Conservation (phyloP, 192 early-diverging fungal genomes). For the Piromyces sp. region DNA sequence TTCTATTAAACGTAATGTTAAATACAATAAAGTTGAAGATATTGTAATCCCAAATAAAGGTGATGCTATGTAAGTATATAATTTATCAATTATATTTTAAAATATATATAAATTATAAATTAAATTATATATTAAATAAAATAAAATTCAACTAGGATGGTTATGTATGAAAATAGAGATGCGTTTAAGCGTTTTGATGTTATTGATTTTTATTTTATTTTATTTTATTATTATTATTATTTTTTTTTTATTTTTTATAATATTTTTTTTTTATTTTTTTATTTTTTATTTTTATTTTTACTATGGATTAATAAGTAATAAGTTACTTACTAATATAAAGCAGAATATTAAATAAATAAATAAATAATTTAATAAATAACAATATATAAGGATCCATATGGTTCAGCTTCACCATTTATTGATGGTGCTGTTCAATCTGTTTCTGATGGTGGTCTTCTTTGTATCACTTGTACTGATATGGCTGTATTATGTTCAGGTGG, state of each 20-base stretch:
- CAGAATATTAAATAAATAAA: too few species aligned
- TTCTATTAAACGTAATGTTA: constrained; percentile 68
- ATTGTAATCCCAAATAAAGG: constrained; percentile 64
- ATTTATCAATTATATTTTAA: too few species aligned
- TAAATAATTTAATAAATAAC: not conserved
- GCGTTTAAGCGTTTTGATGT: constrained; percentile 50
- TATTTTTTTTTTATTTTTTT: too few species aligned
- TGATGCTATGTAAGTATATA: constrained; percentile 58
- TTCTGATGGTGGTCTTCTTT: constrained; percentile 70
- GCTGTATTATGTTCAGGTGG: constrained; percentile 69
- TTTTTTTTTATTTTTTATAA: too few species aligned
- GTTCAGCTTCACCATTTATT: constrained; percentile 83
- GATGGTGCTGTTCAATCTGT: constrained; percentile 88
- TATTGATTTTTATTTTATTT: too few species aligned
- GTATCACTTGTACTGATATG: constrained; percentile 96
- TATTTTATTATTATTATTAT: too few species aligned
- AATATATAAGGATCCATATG: constrained; percentile 66
- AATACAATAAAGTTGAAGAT: constrained; percentile 61
- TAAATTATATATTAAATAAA: too few species aligned
- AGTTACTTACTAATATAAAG: too few species aligned
- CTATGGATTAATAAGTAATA: too few species aligned
- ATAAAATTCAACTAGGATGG: constrained; percentile 23
- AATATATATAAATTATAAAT: too few species aligned
- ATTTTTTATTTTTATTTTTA: too few species aligned
- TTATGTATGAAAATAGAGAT: constrained; percentile 51